Conservation (phyloP, 305 asterid species). For the Andrographis paniculata region DNA sequence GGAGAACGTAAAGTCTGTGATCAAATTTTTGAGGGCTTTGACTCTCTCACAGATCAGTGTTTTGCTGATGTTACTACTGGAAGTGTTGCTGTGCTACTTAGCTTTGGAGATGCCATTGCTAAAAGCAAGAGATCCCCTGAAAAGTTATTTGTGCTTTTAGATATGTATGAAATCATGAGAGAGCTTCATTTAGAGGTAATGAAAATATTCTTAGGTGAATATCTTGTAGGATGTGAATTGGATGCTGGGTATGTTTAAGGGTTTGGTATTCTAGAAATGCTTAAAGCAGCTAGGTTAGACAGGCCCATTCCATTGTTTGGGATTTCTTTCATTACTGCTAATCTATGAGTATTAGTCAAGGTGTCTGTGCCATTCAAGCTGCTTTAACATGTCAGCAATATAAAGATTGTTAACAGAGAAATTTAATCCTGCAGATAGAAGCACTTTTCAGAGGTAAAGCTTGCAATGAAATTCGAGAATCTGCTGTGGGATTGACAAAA, state of each 20-base stretch:
- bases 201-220: slow-evolving; percentile 12
- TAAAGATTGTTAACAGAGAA: slow-evolving; percentile 4
- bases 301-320: too few species aligned
- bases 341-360: too few species aligned
- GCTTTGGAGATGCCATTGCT: slow-evolving; percentile 99
- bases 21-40: slow-evolving; percentile 82
- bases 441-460: slow-evolving; percentile 78
- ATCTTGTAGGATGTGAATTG: not conserved
- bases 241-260: not conserved
- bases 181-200: slow-evolving; percentile 91
- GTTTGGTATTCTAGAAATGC: slow-evolving; percentile 1
- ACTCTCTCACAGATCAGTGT: slow-evolving; percentile 78
- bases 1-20: slow-evolving; percentile 94
- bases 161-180: slow-evolving; percentile 97
- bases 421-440: slow-evolving; percentile 52
- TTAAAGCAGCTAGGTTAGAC: slow-evolving; percentile 3
- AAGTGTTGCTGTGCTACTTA: slow-evolving; percentile 83
- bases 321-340: too few species aligned
- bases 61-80: slow-evolving; percentile 89
- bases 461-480: slow-evolving; percentile 77
- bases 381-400: not conserved
- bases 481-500: slow-evolving; percentile 90
- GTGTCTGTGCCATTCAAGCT: not conserved
- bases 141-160: slow-evolving; percentile 91
- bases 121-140: slow-evolving; percentile 98